Conservation (phyloP, 176 grass and related monocot species). For the Triticum monococcum region DNA sequence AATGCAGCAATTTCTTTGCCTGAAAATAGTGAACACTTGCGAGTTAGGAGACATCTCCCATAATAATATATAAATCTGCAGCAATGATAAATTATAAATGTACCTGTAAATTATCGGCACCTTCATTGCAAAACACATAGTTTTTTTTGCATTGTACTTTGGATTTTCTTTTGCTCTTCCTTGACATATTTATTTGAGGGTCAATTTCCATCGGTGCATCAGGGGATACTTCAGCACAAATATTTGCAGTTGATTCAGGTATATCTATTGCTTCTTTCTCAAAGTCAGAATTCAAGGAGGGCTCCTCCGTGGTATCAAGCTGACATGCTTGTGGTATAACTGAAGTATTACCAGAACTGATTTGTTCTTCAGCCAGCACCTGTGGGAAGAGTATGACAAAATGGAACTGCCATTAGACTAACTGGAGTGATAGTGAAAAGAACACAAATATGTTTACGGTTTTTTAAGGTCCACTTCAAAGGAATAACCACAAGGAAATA, state of each 20-base stretch:
- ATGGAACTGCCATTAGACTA: neutral
- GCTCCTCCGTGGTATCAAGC: conserved; percentile 17
- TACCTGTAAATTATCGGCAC: conserved; percentile 54
- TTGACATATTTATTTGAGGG: conserved; percentile 32
- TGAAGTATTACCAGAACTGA: conserved; percentile 32
- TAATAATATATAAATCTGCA: conserved; percentile 18
- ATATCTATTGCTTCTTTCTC: conserved; percentile 4
- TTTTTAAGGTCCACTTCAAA: conserved; percentile 24
- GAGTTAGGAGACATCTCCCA: conserved; percentile 29
- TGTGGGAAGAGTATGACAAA: conserved; percentile 18
- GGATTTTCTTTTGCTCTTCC: conserved; percentile 41
- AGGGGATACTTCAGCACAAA: conserved; percentile 14
- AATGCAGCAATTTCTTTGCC: conserved; percentile 45
- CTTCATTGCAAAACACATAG: conserved; percentile 28
- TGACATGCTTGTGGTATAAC: conserved; percentile 20
- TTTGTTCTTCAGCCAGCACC: conserved; percentile 35
- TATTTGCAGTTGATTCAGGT: conserved; percentile 30
- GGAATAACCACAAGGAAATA: conserved; percentile 14
- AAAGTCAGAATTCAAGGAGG: conserved; percentile 29
- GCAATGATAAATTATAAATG: conserved; percentile 4
- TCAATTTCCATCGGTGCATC: conserved; percentile 17
- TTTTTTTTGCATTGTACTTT: conserved; percentile 35
- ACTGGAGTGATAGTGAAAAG: conserved; percentile 27
- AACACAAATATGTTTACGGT: conserved; percentile 8
- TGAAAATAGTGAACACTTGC: conserved; percentile 19